Percentiles rank a stretch among this genome's conserved stretches.
phyloP scores from a whole-genome alignment of 176 grass and related monocot species.

The Echinochloa phyllopogon region DNA sequence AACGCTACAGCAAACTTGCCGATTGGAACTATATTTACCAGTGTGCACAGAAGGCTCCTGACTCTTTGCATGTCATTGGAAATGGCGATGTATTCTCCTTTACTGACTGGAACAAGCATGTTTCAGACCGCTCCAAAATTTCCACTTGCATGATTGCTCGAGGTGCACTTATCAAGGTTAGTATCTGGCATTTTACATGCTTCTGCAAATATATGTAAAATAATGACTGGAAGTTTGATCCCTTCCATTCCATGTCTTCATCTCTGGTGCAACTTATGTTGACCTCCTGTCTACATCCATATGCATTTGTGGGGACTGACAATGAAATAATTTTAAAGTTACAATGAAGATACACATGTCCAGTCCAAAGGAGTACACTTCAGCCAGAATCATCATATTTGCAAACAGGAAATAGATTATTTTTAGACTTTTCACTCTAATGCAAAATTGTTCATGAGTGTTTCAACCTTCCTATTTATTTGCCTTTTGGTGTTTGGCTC shows the following conservation, averaged over 20 bases:
- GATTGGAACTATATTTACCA: conserved; percentile 97
- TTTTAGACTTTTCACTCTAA: conserved; percentile 6
- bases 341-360: not conserved
- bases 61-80: conserved; percentile 77
- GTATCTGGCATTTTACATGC: not conserved
- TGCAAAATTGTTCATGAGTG: not conserved
- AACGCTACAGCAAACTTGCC: conserved; percentile 93
- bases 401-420: not conserved
- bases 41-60: conserved; percentile 80
- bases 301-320: not conserved
- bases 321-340: conserved; percentile 1
- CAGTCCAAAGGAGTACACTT: not conserved
- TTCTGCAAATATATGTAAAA: not conserved
- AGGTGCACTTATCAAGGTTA: conserved; percentile 91
- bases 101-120: conserved; percentile 74
- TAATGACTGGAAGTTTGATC: not conserved
- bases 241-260: conserved; percentile 15
- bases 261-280: not conserved
- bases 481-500: not conserved
- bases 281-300: not conserved
- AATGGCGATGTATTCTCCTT: conserved; percentile 97
- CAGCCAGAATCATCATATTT: not conserved
- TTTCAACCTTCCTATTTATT: not conserved
- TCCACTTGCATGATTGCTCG: conserved; percentile 87
- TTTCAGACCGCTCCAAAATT: conserved; percentile 62